These are phyloP conservation scores for Botrytis cinerea DNA, from an alignment of 2,329 filamentous ascomycete species.

Conservation along the genomic window DNA sequence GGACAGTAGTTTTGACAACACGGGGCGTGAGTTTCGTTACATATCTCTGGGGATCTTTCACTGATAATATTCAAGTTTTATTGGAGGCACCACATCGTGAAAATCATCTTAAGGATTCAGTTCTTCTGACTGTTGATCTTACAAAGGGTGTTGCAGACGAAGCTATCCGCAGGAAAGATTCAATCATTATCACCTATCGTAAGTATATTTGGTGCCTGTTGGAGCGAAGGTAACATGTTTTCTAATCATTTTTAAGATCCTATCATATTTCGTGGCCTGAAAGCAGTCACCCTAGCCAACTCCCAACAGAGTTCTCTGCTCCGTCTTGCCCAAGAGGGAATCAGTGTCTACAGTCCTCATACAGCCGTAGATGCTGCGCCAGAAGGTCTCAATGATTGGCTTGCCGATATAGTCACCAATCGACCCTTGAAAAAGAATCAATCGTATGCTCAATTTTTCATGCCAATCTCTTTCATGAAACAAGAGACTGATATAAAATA, in stretches of 20 bases:
- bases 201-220: slow-evolving; percentile 39
- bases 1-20: slow-evolving; percentile 93
- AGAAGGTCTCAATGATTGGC: slow-evolving; percentile 89
- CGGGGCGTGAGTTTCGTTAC: slow-evolving; percentile 59
- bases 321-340: slow-evolving; percentile 77
- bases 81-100: slow-evolving; percentile 67
- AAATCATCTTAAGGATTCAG: slow-evolving; percentile 62
- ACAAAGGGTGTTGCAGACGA: slow-evolving; percentile 88
- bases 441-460: slow-evolving; percentile 18
- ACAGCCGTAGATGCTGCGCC: slow-evolving; percentile 89
- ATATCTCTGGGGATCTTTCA: not conserved
- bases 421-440: slow-evolving; percentile 12
- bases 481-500: slow-evolving; percentile 30
- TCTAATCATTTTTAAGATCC: slow-evolving; percentile 62
- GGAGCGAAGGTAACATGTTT: not conserved
- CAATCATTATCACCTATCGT: slow-evolving; percentile 90
- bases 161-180: slow-evolving; percentile 74
- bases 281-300: slow-evolving; percentile 80
- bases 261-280: slow-evolving; percentile 92
- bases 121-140: slow-evolving; percentile 85
- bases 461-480: not conserved
- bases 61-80: slow-evolving; percentile 52
- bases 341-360: slow-evolving; percentile 95
- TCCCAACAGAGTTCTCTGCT: slow-evolving; percentile 86
- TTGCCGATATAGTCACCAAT: slow-evolving; percentile 75